Base-by-base conservation (phyloP, 208 protist genomes). In the Leishmania tarentolae region DNA sequence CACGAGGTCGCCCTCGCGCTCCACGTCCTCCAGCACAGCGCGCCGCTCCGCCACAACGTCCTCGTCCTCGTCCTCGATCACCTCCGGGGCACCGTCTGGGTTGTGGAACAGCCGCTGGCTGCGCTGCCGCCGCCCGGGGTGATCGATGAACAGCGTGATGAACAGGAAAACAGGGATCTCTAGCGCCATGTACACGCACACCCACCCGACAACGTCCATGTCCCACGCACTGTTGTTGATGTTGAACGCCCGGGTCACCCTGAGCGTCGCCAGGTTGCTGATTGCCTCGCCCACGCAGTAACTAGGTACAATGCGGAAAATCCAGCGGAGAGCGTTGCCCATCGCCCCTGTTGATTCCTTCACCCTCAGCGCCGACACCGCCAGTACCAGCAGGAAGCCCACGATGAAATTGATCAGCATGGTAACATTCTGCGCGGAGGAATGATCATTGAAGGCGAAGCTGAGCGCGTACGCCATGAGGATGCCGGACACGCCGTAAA, bases 241-340 rank as follows among this genome's bases (percentile, higher is more conserved):
- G 9, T 69, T 37, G 15, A 44, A 61, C 31, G 50, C 6, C 6
- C 80, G n/a, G 28, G 52, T 63, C n/a, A 57, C 52, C 21, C 68
- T 31, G 52, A 90, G 73, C 31, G 65, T 19, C 11, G 85, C 77
- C 0, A 94, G 76, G 77, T 87, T 87, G 65, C 88, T 61, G 68
- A 94, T 86, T 19, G 78, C 83, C 78, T 94, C 90, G 24, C 88
- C 90, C 1, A 94, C 44, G 77, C 80, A 79, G 80, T 88, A 94
- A 21, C 56, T 83, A 6, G 91, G 91, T 19, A 94, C 19, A 19
- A 93, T 31, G 52, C 91, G 87, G 75, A 88, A 90, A 31, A 88
- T 53, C 52, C 57, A 91, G 35, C 81, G 75, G 37, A 93, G 44
- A 24, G 47, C 37, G 0, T 88, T 70, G 24, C 75, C 76, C 17